Evolutionary conservation across 345 rosid species (phyloP).

Genomic region (Pelargonium nanum): DNA sequence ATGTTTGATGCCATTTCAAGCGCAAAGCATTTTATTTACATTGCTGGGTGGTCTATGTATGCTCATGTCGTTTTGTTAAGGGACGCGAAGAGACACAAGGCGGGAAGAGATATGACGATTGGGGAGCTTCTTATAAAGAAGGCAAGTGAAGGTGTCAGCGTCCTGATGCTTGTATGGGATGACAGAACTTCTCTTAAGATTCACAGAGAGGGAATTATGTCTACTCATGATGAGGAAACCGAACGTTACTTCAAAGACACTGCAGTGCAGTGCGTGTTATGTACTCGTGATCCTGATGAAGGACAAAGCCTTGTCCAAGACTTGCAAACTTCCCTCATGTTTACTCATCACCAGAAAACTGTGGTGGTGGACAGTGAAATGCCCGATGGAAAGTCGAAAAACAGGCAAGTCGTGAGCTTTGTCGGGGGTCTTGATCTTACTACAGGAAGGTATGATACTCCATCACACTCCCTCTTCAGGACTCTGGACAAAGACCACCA

Average conservation of each 20-base stretch:
- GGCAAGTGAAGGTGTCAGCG: conserved; percentile 39
- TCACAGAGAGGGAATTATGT: conserved; percentile 47
- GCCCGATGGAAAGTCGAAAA: conserved; percentile 10
- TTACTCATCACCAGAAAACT: conserved; percentile 52
- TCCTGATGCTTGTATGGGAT: conserved; percentile 55
- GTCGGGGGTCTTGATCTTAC: conserved; percentile 53
- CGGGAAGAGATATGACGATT: conserved; percentile 26
- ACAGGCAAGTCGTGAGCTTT: conserved; percentile 38
- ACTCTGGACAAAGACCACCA: conserved; percentile 23
- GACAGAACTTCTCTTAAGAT: conserved; percentile 40
- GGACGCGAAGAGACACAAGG: conserved; percentile 25
- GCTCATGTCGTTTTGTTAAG: conserved; percentile 33
- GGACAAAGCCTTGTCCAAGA: conserved; percentile 29
- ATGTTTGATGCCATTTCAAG: conserved; percentile 34
- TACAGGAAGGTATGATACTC: conserved; percentile 49
- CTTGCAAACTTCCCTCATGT: conserved; percentile 33
- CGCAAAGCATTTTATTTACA: conserved; percentile 43
- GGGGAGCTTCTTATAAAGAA: conserved; percentile 47
- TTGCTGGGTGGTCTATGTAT: conserved; percentile 46
- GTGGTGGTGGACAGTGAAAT: conserved; percentile 30
- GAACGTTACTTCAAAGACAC: conserved; percentile 27
- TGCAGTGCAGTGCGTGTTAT: conserved; percentile 37
- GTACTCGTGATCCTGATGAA: conserved; percentile 42
- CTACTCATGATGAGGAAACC: conserved; percentile 50
- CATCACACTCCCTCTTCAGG: conserved; percentile 31